Percentiles rank a stretch among this genome's conserved stretches.
Conservation (phyloP, 345 rosid species). For the Gossypium anomalum region DNA sequence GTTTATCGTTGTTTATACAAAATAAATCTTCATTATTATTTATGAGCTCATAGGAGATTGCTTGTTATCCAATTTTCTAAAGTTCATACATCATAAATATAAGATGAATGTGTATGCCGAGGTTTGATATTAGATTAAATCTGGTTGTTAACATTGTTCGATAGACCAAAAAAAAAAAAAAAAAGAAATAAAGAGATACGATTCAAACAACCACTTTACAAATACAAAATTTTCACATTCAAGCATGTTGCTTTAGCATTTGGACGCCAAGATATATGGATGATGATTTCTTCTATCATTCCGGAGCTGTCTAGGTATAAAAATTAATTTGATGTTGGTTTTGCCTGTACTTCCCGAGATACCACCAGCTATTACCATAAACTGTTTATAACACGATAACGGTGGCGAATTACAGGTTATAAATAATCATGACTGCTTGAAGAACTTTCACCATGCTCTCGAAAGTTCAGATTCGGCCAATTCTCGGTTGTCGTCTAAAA, state of each 20-base stretch:
- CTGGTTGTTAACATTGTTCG: not conserved
- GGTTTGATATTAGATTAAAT: not conserved
- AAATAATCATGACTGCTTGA: not conserved
- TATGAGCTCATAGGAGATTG: not conserved
- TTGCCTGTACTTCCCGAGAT: not conserved
- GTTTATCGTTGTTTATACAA: not conserved
- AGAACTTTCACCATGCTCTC: not conserved
- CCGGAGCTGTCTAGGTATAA: slow-evolving; percentile 19
- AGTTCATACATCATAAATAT: not conserved
- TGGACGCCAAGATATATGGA: not conserved
- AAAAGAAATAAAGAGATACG: not conserved
- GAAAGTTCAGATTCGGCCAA: not conserved
- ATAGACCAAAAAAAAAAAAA: not conserved
- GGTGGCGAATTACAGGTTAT: slow-evolving; percentile 13
- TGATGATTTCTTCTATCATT: not conserved
- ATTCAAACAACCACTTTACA: not conserved
- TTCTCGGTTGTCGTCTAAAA: slow-evolving; percentile 7
- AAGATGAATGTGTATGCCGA: not conserved
- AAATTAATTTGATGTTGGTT: not conserved
- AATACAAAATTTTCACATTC: slow-evolving; percentile 10
- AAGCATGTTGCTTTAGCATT: slow-evolving; percentile 11
- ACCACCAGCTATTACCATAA: not conserved
- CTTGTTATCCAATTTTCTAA: not conserved
- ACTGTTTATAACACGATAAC: not conserved
- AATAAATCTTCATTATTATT: not conserved